Base-by-base conservation (phyloP, 352 stramenopile species). In the Phytophthora fragariaefolia region DNA sequence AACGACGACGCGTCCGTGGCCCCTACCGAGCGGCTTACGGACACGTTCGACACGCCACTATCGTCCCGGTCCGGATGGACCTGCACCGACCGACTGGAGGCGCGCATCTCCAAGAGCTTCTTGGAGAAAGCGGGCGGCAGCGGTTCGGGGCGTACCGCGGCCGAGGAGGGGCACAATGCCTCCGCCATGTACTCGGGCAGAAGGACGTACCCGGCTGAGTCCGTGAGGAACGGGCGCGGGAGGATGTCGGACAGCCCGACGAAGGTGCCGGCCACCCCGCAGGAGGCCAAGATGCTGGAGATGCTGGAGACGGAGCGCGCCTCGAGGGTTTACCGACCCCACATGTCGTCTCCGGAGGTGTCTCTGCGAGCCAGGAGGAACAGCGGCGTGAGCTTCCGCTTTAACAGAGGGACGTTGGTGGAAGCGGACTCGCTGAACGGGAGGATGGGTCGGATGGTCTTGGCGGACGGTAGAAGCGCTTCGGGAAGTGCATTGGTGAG, bases 121-220 rank as follows among this genome's bases (percentile, higher is more conserved):
- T 38, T 83, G 24, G 47, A 60, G 4, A 74, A 47, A 67, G n/a
- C n/a, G n/a, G 15, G 71, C 74, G 30, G 76, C 66, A 62, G 63
- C 23, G 63, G 53, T 6, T 56, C 38, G 4, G 57, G 63, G 42
- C 26, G 65, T 32, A 9, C 17, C 32, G 46, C 47, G 1, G 30
- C 75, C 18, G 63, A 85, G 26, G 55, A 73, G 27, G 32, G 45
- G 18, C 74, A 82, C 22, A 71, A 89, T 23, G 66, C 76, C 28
- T 84, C 79, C 10, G 53, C 68, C 23, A 28, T 91, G 64, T 91
- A 90, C 59, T 83, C 80, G 4, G 83, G 77, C 15, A 74, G 84
- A 24, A 82, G 79, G 30, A 92, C 84, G 63, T 92, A 91, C 55
- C 84, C 84, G 9, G 77, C 82, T 7, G 82, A 90, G 49, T 83